Evolutionary conservation across 208 protist species (phyloP).

Genomic region (Porcisia deanei): DNA sequence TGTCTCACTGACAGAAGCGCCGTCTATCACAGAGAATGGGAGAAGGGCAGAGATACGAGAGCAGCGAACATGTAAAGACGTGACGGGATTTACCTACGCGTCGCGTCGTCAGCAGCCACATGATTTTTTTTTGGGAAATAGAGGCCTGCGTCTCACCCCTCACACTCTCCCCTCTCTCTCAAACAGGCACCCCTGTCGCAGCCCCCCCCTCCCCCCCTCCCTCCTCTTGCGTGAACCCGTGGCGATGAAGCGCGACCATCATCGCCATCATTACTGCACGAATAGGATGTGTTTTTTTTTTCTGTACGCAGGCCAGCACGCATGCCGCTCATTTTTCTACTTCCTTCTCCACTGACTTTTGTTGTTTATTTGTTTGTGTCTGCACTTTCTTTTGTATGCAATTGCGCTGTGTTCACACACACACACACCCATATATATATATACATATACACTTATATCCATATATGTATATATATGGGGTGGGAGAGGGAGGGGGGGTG

Average conservation of each 20-base stretch:
- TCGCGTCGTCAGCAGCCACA: too few species aligned
- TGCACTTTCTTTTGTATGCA: neutral
- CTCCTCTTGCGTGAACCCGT: neutral
- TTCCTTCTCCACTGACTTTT: neutral
- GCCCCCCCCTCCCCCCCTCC: neutral
- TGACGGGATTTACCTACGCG: too few species aligned
- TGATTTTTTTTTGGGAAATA: too few species aligned
- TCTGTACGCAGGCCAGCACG: neutral
- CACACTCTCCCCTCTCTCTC: too few species aligned
- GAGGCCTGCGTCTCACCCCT: too few species aligned
- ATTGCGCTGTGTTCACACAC: neutral
- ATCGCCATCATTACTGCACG: neutral
- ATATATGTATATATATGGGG: neutral
- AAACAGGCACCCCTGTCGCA: too few species aligned
- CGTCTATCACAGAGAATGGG: too few species aligned
- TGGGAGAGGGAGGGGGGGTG: too few species aligned
- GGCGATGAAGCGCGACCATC: neutral
- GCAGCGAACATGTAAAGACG: too few species aligned
- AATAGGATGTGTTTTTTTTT: neutral
- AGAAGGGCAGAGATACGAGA: too few species aligned
- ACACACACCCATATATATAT: neutral
- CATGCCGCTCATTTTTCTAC: neutral
- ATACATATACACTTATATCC: neutral
- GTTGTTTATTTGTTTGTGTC: neutral
- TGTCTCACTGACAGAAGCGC: too few species aligned